Conservation (phyloP, 208 protist species). For the Leishmania tropica region DNA sequence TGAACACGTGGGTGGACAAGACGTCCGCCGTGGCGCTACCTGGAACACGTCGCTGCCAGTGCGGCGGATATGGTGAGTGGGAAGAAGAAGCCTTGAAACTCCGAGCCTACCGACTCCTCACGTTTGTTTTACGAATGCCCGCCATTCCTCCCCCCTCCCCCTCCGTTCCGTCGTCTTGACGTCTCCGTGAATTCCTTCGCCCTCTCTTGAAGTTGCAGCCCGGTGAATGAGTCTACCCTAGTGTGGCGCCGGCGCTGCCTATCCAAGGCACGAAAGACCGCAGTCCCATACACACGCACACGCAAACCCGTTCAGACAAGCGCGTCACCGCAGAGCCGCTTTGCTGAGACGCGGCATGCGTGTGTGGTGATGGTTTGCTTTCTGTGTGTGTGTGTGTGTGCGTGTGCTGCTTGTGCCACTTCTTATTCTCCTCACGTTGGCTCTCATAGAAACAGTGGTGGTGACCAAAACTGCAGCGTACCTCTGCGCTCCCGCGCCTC, state of each 20-base stretch:
- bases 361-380: neutral
- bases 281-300: neutral
- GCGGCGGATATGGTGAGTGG: neutral
- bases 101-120: neutral
- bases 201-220: neutral
- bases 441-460: conserved; percentile 1
- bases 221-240: neutral
- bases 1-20: neutral
- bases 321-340: neutral
- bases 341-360: neutral
- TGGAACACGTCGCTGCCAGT: neutral
- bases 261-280: neutral
- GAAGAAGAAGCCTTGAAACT: neutral
- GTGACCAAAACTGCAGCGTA: neutral
- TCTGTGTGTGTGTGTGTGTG: neutral
- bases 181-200: neutral
- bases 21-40: neutral
- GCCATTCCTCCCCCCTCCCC: neutral
- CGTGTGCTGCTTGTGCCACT: neutral
- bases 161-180: neutral
- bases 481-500: neutral
- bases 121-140: too few relatives aligned
- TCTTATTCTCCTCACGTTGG: neutral
- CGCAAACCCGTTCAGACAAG: neutral
- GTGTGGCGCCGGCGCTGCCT: neutral